phyloP scores from a whole-genome alignment of 169 alveolate species.

The Cryptosporidium xiaoi region DNA sequence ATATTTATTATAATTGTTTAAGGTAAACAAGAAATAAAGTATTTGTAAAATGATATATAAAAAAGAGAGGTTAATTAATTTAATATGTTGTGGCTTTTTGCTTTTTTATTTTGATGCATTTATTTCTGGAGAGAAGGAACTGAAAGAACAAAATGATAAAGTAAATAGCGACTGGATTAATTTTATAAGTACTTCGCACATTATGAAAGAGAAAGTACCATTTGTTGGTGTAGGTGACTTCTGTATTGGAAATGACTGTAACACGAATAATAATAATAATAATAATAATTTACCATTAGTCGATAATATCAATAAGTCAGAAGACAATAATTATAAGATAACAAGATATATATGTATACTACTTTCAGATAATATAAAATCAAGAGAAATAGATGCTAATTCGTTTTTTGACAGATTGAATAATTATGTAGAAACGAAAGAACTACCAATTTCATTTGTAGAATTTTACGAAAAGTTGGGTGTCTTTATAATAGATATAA shows the following conservation, averaged over 20 bases:
- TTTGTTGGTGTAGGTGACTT: conserved; percentile 39
- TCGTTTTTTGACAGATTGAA: conserved; percentile 32
- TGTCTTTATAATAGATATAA: conserved; percentile 29
- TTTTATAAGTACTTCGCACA: background rate
- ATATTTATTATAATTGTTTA: no score
- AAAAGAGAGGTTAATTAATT: background rate
- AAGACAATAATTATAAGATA: background rate
- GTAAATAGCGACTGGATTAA: background rate
- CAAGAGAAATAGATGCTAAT: conserved; percentile 62
- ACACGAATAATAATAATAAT: conserved; percentile 2
- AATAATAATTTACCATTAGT: background rate
- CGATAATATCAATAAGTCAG: background rate
- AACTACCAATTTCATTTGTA: conserved; percentile 61
- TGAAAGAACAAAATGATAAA: background rate
- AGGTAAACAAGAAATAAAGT: no score
- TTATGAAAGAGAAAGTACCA: conserved; percentile 17
- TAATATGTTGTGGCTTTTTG: background rate
- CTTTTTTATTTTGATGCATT: background rate
- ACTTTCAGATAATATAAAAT: conserved; percentile 20
- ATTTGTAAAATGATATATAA: no score
- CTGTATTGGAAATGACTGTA: conserved; percentile 38
- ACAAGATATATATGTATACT: conserved; percentile 55
- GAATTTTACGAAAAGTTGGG: conserved; percentile 73
- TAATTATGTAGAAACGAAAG: conserved; percentile 12
- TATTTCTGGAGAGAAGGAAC: background rate